Base-by-base conservation (phyloP, 371 early-diverging fungal genomes). In the Syncephalastrum racemosum region DNA sequence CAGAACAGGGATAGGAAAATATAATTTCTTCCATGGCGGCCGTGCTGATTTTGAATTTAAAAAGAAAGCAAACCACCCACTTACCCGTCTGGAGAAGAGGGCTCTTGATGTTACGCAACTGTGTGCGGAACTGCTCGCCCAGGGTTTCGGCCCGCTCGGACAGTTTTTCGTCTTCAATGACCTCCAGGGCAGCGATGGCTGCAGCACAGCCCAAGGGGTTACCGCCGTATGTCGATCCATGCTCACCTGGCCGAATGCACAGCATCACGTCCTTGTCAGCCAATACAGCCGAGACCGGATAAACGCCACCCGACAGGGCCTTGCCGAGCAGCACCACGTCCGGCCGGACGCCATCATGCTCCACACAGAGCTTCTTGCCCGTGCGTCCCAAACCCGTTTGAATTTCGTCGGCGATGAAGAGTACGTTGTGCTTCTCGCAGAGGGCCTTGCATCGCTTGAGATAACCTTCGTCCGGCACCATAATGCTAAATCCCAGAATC, bases 181-280 rank as follows among this genome's bases (percentile, higher is more conserved):
- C 97, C 55, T 93, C 80, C 48, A 98, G 86, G 23, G 97, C 96
- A 36, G 95, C 93, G 27, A 97, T 94, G 43, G 98, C 92, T 24
- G 90, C 95, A 18, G 98, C 97, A 59, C 87, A 90, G 15, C 93
- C 99, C 6, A 98, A 80, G 43, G 98, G 97, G 74, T 96, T 96
- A 41, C 97, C 98, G 51, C 99, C 99, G 66, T 95, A 98, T 20
- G 99, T 98, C 36, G 92, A 91, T 12, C 99, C 99, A 68, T 98
- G 97, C 76, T 97, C 95, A 61, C 96, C 98, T 40, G 96, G 94
- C 74, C 87, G 79, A 68, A 98, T 96, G 71, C 86, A 86, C 7
- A 95, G 83, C 97, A 98, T 96, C 46, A 94, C 76, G 31, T 94
- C 93, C 56, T 85, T 83, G 69, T 86, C 85, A 46, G 97, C 86